Conservation (phyloP, 1,284 basidiomycete genomes). For the Cutaneotrichosporon arboriforme region DNA sequence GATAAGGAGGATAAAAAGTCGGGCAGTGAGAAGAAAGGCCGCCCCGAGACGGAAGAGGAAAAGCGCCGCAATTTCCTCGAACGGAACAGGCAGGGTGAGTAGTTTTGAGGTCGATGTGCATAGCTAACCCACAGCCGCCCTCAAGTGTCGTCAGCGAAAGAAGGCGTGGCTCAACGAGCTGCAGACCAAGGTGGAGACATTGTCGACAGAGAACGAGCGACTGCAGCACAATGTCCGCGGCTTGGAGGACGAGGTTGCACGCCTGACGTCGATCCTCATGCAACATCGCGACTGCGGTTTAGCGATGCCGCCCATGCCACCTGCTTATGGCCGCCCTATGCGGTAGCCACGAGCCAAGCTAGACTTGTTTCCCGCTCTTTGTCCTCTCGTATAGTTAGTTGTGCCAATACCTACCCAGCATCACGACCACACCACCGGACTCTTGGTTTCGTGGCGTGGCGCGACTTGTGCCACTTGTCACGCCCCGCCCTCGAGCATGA, state of each 20-base stretch:
- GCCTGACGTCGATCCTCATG: constrained; percentile 50
- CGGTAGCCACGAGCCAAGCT: too few relatives aligned
- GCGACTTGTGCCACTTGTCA: neutral
- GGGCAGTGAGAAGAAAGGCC: constrained; percentile 45
- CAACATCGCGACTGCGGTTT: constrained; percentile 46
- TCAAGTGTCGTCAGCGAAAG: constrained; percentile 97
- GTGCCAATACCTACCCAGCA: constrained; percentile 1
- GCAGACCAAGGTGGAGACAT: constrained; percentile 86
- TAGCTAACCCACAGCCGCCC: constrained; percentile 62
- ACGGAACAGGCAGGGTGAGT: constrained; percentile 82
- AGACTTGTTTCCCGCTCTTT: neutral
- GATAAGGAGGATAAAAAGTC: constrained; percentile 47
- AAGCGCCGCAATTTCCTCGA: constrained; percentile 91
- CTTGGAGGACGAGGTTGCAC: constrained; percentile 57
- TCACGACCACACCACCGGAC: neutral
- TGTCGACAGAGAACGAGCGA: constrained; percentile 89
- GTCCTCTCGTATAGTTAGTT: neutral
- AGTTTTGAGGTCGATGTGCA: neutral
- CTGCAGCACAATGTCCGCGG: constrained; percentile 56
- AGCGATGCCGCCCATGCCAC: constrained; percentile 21
- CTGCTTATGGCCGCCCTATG: constrained; percentile 14
- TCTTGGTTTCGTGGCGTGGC: neutral
- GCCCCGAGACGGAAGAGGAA: constrained; percentile 90
- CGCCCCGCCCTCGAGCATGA: too few relatives aligned
- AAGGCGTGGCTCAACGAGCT: constrained; percentile 93